Conservation (phyloP, 148 eudicot species). For the Heliamphora exappendiculata region DNA sequence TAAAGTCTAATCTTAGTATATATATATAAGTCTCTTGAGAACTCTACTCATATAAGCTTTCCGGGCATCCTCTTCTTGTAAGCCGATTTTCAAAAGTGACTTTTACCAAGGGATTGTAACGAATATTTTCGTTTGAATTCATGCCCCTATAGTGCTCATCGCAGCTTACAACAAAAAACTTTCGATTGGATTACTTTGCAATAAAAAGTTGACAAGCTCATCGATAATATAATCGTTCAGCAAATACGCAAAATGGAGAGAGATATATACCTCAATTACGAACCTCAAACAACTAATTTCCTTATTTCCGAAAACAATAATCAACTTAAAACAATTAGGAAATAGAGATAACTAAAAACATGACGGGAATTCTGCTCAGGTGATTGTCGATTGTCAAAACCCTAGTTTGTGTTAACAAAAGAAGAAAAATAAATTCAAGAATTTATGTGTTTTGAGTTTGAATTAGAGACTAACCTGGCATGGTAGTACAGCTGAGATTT, state of each 20-base stretch:
- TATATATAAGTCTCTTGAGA: too few species aligned
- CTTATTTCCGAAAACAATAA: neutral
- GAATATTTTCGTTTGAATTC: neutral
- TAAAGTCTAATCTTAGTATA: too few species aligned
- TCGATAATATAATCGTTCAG: neutral
- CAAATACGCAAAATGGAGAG: neutral
- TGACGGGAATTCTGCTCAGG: neutral
- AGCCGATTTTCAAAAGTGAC: too few species aligned
- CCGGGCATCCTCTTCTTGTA: too few species aligned
- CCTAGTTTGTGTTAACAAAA: neutral
- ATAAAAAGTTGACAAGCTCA: neutral
- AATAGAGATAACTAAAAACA: neutral
- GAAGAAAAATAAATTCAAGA: neutral
- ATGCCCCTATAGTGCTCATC: neutral
- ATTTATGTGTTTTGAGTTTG: neutral
- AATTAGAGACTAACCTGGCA: conserved; percentile 40
- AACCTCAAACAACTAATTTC: neutral
- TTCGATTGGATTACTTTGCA: neutral
- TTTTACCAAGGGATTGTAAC: too few species aligned
- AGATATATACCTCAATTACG: neutral
- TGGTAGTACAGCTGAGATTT: conserved; percentile 70
- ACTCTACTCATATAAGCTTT: neutral
- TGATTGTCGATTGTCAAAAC: neutral
- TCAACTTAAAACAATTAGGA: neutral
- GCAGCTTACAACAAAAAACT: neutral